Percentiles rank a stretch among this genome's conserved stretches.
Conservation (phyloP, 768 basidiomycete genomes). For the Lyophyllum atratum region DNA sequence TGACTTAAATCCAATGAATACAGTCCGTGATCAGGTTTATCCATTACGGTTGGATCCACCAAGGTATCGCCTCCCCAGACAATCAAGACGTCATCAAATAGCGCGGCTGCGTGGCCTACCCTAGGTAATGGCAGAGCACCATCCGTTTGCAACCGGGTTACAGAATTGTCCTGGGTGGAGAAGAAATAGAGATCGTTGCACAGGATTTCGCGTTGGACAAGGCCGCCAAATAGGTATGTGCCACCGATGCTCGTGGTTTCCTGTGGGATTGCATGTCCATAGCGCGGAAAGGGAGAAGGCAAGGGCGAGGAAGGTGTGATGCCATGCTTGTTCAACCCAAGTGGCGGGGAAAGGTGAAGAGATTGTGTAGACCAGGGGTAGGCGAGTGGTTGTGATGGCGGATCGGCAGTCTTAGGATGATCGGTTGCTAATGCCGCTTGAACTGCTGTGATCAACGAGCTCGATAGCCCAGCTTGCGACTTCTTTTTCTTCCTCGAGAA, state of each 20-base stretch:
- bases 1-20: conserved; percentile 93
- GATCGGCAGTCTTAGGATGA: too few relatives aligned
- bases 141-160: conserved; percentile 80
- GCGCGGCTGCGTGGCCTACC: conserved; percentile 94
- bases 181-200: conserved; percentile 95
- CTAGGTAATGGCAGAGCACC: conserved; percentile 88
- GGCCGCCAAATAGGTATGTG: conserved; percentile 95
- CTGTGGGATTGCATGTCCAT: conserved; percentile 90
- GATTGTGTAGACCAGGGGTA: conserved; percentile 86
- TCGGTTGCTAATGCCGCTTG: too few relatives aligned
- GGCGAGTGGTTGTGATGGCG: conserved; percentile 47
- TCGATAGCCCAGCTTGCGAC: too few relatives aligned
- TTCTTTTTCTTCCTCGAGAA: too few relatives aligned
- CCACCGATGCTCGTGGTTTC: conserved; percentile 77
- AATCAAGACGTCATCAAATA: conserved; percentile 93
- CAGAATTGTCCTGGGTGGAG: conserved; percentile 74
- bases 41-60: conserved; percentile 64
- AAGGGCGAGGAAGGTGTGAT: conserved; percentile 66
- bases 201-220: conserved; percentile 86
- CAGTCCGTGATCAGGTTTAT: conserved; percentile 88
- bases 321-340: conserved; percentile 63
- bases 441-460: too few relatives aligned
- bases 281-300: conserved; percentile 91
- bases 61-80: conserved; percentile 99
- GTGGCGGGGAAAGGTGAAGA: conserved; percentile 68